Evolutionary conservation across 768 basidiomycete species (phyloP), one percentile per base, ranked within the genome.

Genomic region (Termitomyces sp.): DNA sequence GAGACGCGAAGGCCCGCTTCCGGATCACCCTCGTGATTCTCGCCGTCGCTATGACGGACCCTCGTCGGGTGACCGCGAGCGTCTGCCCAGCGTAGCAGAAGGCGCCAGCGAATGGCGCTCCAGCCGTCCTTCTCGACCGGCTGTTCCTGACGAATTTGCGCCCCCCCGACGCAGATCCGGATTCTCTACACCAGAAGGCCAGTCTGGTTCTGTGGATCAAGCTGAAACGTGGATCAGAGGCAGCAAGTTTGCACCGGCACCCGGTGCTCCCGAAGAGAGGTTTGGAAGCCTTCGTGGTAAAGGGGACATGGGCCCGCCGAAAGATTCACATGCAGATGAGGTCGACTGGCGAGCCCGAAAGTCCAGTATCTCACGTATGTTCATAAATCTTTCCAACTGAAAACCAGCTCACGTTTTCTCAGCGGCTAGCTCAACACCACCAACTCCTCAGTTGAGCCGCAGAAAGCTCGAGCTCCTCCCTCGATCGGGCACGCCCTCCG

Each of bases 391-490:
- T 8, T 20, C 17, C 31, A 32, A 34, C 4, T 9, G 4, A 43
- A 34, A 20, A 45, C 11, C 49, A n/a, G 56, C 57, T 52, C 37
- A 37, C 34, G 15, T 37, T 38, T 31, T n/a, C 37, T 32, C 66
- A 92, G 89, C 91, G 38, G 84, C 72, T 57, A 84, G 72, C 66
- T 91, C 91, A 47, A 88, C 88, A 36, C 89, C 93, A 34, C 86
- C 94, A 4, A 92, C 92, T 11, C 93, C 93, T 42, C 90, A 92
- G 68, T 74, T 91, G 65, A 78, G 79, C 60, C 88, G 94, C 52
- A 84, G 85, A 58, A 94, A 92, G 72, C 81, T 98, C 11, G 92
- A 95, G 66, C 84, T 97, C 42, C 77, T 96, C 2, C 95, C 96
- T 31, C 87, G 94, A 38, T 83, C 91, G 36, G 84, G 83, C 12